A percentile compares a stretch with the other conserved stretches of the same genome.
phyloP scores from a whole-genome alignment of 2,329 filamentous ascomycete genomes.

The Stagonosporopsis cucurbitacearum region DNA sequence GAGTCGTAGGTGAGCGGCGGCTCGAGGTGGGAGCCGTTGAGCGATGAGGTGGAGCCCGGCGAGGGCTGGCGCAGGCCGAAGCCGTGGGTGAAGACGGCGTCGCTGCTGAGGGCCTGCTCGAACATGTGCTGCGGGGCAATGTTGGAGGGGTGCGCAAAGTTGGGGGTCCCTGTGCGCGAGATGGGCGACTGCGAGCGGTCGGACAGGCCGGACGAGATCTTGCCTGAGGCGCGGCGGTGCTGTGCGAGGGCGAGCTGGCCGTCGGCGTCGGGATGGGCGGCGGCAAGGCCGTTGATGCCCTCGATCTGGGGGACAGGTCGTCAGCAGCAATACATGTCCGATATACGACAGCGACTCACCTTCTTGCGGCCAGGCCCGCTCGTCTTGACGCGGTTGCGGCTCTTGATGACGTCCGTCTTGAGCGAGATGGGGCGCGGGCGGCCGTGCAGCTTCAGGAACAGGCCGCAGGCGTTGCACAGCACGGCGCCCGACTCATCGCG shows the following conservation, averaged over 20 bases:
- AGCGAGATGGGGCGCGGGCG: constrained; percentile 91
- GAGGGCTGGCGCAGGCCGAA: constrained; percentile 57
- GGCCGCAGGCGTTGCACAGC: constrained; percentile 96
- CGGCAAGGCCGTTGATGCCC: constrained; percentile 62
- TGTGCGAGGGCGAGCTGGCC: constrained; percentile 62
- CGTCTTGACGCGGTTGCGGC: constrained; percentile 96
- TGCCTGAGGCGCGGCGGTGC: constrained; percentile 73
- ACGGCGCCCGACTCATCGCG: constrained; percentile 95
- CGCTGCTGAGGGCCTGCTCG: constrained; percentile 73
- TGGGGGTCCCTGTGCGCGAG: constrained; percentile 79
- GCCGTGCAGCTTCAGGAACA: constrained; percentile 96
- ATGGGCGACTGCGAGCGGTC: constrained; percentile 80
- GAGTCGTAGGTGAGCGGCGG: constrained; percentile 80
- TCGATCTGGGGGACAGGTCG: constrained; percentile 31
- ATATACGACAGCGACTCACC: constrained; percentile 58
- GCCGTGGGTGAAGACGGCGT: constrained; percentile 65
- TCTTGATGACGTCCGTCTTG: constrained; percentile 99
- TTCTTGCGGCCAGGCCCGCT: constrained; percentile 82
- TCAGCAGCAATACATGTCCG: neutral
- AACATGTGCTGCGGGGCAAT: constrained; percentile 80
- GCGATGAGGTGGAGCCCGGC: constrained; percentile 63
- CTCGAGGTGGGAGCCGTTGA: constrained; percentile 69
- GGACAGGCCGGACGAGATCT: constrained; percentile 72
- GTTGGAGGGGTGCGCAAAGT: constrained; percentile 68
- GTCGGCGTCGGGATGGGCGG: constrained; percentile 62